These are phyloP conservation scores for Dictyostelium capitatum DNA, from an alignment of 78 protist species.

Conservation along the genomic window DNA sequence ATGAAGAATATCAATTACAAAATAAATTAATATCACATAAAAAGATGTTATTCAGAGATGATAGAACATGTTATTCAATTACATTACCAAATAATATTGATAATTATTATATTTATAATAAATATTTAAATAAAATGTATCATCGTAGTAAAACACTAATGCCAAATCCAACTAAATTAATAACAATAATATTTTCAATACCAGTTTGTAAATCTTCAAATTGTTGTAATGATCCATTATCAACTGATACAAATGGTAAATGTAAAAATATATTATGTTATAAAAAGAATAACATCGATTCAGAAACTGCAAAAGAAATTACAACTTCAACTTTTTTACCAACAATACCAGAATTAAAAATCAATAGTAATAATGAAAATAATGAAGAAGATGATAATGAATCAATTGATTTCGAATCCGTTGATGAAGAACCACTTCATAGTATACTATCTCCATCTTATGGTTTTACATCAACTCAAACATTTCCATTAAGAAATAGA, in stretches of 20 bases:
- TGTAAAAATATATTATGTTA: background rate
- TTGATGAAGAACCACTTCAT: too few relatives aligned
- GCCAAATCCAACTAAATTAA: background rate
- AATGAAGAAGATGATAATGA: background rate
- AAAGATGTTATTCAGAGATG: conserved; percentile 14
- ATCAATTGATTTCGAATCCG: too few relatives aligned
- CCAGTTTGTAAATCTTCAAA: background rate
- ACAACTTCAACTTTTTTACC: background rate
- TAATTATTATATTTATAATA: background rate
- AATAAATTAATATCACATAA: background rate
- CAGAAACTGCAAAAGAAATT: background rate
- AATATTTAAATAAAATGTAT: conserved; percentile 19
- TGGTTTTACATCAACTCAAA: too few relatives aligned
- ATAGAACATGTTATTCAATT: conserved; percentile 30
- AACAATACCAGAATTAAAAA: background rate
- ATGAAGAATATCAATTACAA: background rate
- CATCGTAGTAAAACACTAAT: background rate
- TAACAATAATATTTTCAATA: background rate
- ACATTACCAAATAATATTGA: background rate
- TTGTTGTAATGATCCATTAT: background rate
- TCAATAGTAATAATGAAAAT: background rate
- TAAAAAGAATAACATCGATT: background rate
- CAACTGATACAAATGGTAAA: background rate
- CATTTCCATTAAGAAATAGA: too few relatives aligned
- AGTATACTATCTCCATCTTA: too few relatives aligned